A percentile compares a stretch with the other conserved stretches of the same genome.
Evolutionary conservation across 1,284 basidiomycete species (phyloP).

Genomic region (Leucoagaricus sp.): DNA sequence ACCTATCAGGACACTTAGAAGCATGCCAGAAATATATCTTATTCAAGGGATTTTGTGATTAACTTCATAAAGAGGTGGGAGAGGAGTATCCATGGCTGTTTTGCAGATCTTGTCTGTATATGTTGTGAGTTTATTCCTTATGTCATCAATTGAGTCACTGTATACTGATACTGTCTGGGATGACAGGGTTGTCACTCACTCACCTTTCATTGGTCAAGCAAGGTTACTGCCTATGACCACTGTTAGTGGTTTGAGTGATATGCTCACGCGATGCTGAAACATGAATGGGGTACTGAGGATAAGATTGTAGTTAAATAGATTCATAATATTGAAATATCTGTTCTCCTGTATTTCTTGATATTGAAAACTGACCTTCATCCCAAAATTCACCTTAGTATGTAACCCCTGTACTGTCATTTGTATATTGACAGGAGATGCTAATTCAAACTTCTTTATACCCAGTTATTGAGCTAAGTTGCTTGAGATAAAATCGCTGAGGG

Average conservation of each 20-base stretch:
- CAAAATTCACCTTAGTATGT: conserved; percentile 28
- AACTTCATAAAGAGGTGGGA: conserved; percentile 32
- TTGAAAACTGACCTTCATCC: conserved; percentile 9
- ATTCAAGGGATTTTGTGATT: conserved; percentile 31
- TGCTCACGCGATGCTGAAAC: conserved; percentile 28
- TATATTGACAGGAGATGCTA: conserved; percentile 27
- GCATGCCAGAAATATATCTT: conserved; percentile 29
- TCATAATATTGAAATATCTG: conserved; percentile 33
- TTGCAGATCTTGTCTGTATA: no score
- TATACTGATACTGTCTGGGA: not conserved
- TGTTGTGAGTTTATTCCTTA: not conserved
- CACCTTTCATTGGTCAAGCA: conserved; percentile 1
- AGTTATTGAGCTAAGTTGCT: conserved; percentile 10
- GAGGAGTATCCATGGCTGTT: conserved; percentile 15
- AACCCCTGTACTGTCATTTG: conserved; percentile 35
- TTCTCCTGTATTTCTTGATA: conserved; percentile 21
- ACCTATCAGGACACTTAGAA: conserved; percentile 28
- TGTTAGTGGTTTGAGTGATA: conserved; percentile 22
- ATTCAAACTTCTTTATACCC: conserved; percentile 24
- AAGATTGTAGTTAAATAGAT: conserved; percentile 32
- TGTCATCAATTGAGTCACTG: not conserved
- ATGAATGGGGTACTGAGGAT: conserved; percentile 35
- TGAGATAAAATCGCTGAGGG: conserved; percentile 11
- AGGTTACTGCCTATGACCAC: conserved; percentile 21
- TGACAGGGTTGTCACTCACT: not conserved